phyloP scores from a whole-genome alignment of 257 asterid genomes.

The Linderniella brevidens region DNA sequence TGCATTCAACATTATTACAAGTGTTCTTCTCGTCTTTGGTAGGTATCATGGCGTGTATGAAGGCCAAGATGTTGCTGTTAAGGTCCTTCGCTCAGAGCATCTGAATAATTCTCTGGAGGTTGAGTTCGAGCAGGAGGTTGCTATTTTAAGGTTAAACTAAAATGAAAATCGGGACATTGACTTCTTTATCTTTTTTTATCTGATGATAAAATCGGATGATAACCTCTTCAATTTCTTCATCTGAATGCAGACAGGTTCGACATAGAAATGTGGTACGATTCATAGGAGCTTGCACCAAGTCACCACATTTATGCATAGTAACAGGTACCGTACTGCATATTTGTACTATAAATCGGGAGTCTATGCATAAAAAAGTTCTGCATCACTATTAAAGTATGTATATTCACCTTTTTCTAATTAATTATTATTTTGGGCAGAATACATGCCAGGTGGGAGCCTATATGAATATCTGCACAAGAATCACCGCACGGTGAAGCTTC shows the following conservation, averaged over 20 bases:
- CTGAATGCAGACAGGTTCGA: conserved; percentile 56
- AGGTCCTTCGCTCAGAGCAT: conserved; percentile 69
- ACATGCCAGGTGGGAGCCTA: conserved; percentile 82
- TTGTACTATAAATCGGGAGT: no score
- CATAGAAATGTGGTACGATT: conserved; percentile 72
- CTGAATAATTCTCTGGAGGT: conserved; percentile 46
- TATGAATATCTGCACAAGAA: conserved; percentile 60
- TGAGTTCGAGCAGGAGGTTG: conserved; percentile 72
- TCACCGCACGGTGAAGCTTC: conserved; percentile 37
- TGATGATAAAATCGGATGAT: no score
- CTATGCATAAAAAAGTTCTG: no score
- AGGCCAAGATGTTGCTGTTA: conserved; percentile 72
- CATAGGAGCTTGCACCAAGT: conserved; percentile 72
- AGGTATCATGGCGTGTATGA: conserved; percentile 68
- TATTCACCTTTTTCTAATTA: no score
- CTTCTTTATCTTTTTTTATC: no score
- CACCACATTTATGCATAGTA: conserved; percentile 64
- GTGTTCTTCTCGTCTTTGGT: neutral
- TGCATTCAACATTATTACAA: neutral
- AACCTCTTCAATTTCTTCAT: conserved; percentile 6
- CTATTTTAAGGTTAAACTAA: conserved; percentile 43
- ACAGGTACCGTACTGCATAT: conserved; percentile 41
- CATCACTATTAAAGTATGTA: no score
- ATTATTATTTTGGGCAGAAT: conserved; percentile 27
- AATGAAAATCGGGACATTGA: no score